Base-by-base conservation (phyloP, 768 basidiomycete species). In the Mycena leptocephala region DNA sequence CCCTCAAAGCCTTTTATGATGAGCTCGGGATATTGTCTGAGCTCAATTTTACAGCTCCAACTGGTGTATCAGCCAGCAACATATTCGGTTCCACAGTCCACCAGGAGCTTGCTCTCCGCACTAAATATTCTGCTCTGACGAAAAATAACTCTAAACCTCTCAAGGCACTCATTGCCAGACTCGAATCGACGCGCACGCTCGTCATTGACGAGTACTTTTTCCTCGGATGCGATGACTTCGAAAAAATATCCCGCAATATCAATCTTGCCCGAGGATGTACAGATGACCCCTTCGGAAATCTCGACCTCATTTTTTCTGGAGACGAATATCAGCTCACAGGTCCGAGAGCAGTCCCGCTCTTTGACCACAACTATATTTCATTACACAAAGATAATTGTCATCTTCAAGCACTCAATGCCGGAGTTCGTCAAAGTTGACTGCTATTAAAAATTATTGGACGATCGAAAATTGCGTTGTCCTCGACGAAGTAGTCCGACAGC, bases 1-100 rank as follows among this genome's bases (percentile, higher is more conserved):
- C 79, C 1, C 24, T 72, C 18, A 61, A 35, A 18, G 39, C 48
- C 2, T 81, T 74, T 37, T 79, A 79, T 20, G 41, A 71, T 6
- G 24, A 26, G 14, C 8, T 71, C 2, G 41, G 35, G 5, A n/a
- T 63, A 22, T 30, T 30, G 1, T 3, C 26, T 0, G 70, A 70
- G 8, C 48, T 81, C 6, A 39, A 71, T 32, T 71, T 80, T 39
- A 74, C 76, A 30, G 78, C 80, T 24, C 74, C 73, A 7, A 81
- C 80, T 1, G 80, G 80, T 43, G 76, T 79, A 3, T 72, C 79
- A 8, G 78, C 80, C 0, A 72, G 51, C 37, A 79, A 80, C 33
- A 73, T 79, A n/a, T 43, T 32, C 24, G 80, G 80, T 13, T 66
- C 66, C 8, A 81, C 78, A 0, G 32, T 71, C 1, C 66, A 75